Evolutionary conservation across 495 filamentous ascomycete species (phyloP), one percentile per base, ranked within the genome.

Genomic region (Talaromyces wortmannii): DNA sequence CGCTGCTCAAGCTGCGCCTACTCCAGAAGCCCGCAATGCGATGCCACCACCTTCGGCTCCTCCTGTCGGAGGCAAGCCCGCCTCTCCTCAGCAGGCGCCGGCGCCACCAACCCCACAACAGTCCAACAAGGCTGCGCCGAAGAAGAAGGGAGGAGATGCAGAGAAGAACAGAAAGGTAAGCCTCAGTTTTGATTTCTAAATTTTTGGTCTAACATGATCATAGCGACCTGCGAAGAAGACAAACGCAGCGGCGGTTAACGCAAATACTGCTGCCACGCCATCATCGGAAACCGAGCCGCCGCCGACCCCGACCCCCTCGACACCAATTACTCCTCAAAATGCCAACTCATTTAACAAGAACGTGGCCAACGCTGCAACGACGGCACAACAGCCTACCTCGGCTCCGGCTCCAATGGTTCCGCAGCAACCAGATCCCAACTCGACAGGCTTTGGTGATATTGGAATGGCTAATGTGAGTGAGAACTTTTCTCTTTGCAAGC

Each of bases 21-120:
- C 88, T 10, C 87, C 90, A 4, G 87, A 90, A 63, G 88, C 90
- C 67, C 79, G 85, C 43, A 72, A 67, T 59, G 70, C 80, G 4
- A 96, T 96, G 91, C 90, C 89, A 45, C 92, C 92, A 12, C 92
- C 94, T n/a, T 87, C 89, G 56, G 88, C 86, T 23, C 89, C 89
- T 6, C 78, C 87, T 11, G 75, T 80, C 53, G 78, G 78, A 18
- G 79, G 76, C 45, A 75, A 78, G 66, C 89, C 90, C 4, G 79
- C 88, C 43, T 95, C 92, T 43, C 92, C 92, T 31, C 88, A 92
- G 59, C 83, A 87, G 40, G 79, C 70, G 44, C 83, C 90, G 43
- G 88, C 90, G 16, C 92, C 94, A 2, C 92, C 92, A 6, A 98
- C 94, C 4, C 94, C 94, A 10, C 81, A 84, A 58, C 88, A 88